Base-by-base conservation (phyloP, 2,329 filamentous ascomycete species). In the Penicillium rolfsii region DNA sequence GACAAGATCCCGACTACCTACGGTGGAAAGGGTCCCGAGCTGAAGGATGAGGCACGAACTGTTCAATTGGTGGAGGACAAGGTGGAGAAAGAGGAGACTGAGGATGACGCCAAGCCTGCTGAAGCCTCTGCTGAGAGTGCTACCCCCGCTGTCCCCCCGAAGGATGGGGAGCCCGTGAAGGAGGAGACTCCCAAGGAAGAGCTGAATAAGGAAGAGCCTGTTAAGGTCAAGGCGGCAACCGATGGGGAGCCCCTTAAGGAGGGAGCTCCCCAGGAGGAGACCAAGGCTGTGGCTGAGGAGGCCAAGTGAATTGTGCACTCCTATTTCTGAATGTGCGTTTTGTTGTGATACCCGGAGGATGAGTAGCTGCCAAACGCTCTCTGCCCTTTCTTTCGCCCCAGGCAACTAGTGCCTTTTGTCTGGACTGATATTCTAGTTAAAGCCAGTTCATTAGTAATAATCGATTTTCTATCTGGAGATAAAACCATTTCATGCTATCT, bases 1-100 rank as follows among this genome's bases (percentile, higher is more conserved):
- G 80, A 84, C 52, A 83, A 85, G 49, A 79, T 97, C 52, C 92
- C 93, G 1, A 83, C 84, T 66, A 86, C 84, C 63, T 97, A 97
- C 73, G 94, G 93, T 59, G 94, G 93, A 28, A 87, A 88, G 68
- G 89, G 86, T 7, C 73, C 74, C 3, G 75, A 79, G n/a, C 72
- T 88, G 60, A 76, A 78, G 55, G 80, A 78, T 2, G 68, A 60
- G 41, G 76, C 71, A 11, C 65, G 67, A 22, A 72, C 72, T 9
- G 71, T 78, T 26, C 65, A 67, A 5, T 65, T 79, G 16, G 62
- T 71, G n/a, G 72, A 74, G 12, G 58, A 64, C 11, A 59, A 62
- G 46, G 62, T 64, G 30, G 57, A 65, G 48, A 60, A 61, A 36
- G 62, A 65, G 33, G 55, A 64, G 35, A 60, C 57, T 12, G 58